Percentiles rank a stretch among this genome's conserved stretches.
phyloP scores from a whole-genome alignment of 495 filamentous ascomycete species.

The Parathielavia appendiculata region DNA sequence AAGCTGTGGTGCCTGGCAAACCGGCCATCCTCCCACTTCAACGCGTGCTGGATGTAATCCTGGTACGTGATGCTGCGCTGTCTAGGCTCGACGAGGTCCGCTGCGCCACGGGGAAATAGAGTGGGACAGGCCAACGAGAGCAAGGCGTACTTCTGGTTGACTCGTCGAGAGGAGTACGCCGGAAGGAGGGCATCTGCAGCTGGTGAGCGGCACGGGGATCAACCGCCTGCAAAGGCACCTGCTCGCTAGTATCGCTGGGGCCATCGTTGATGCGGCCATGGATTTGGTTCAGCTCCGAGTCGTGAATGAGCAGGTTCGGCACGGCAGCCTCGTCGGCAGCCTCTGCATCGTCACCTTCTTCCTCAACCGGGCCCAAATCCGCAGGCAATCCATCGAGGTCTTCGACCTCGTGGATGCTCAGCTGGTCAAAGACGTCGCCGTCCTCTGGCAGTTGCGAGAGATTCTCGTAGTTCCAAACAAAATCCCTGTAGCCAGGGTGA shows the following conservation, averaged over 20 bases:
- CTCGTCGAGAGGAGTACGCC: conserved; percentile 2
- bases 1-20: conserved; percentile 5
- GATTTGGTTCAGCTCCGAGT: conserved; percentile 1
- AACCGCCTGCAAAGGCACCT: not conserved
- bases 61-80: conserved; percentile 3
- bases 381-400: not conserved
- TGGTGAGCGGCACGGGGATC: conserved; percentile 1
- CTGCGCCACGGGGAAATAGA: not conserved
- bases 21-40: conserved; percentile 8
- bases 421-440: not conserved
- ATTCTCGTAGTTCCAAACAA: not conserved
- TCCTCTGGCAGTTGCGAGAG: conserved; percentile 1
- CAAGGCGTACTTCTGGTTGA: conserved; percentile 3
- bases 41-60: not conserved
- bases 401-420: conserved; percentile 1
- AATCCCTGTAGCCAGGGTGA: conserved; percentile 1
- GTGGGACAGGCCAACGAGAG: conserved; percentile 2
- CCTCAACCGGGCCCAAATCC: not conserved
- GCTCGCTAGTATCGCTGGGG: not conserved
- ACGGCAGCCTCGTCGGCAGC: conserved; percentile 1
- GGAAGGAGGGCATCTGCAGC: conserved; percentile 6
- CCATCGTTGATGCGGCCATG: not conserved
- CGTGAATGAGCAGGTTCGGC: conserved; percentile 1
- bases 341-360: not conserved
- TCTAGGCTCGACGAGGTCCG: conserved; percentile 4